Evolutionary conservation across 768 basidiomycete species (phyloP).

Genomic region (Collybiopsis luxurians): DNA sequence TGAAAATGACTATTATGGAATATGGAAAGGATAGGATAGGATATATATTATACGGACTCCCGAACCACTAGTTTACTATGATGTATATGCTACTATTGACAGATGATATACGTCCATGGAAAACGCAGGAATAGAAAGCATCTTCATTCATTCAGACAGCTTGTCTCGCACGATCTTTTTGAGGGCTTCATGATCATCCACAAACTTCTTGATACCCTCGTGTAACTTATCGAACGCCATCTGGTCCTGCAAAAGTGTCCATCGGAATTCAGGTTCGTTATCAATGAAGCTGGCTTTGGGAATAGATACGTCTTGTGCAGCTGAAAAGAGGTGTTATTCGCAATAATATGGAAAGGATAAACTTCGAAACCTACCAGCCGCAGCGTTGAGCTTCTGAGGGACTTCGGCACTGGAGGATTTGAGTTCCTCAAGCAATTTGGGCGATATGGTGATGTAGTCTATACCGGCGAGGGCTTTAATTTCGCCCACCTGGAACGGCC

Average conservation of each 20-base stretch:
- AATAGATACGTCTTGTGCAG: constrained; percentile 57
- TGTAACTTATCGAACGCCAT: constrained; percentile 99
- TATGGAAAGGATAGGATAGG: no score
- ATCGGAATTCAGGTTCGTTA: constrained; percentile 96
- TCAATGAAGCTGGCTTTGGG: constrained; percentile 83
- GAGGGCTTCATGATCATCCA: constrained; percentile 89
- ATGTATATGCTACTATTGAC: no score
- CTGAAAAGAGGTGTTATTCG: constrained; percentile 24
- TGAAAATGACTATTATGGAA: no score
- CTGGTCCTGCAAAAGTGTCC: constrained; percentile 85
- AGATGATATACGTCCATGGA: no score
- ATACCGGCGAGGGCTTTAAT: constrained; percentile 95
- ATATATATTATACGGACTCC: no score
- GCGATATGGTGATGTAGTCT: constrained; percentile 96
- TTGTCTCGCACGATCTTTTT: constrained; percentile 78
- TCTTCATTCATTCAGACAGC: constrained; percentile 41
- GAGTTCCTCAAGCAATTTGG: constrained; percentile 88
- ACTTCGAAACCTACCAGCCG: constrained; percentile 43
- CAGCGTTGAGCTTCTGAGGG: constrained; percentile 79
- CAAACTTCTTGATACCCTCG: constrained; percentile 98
- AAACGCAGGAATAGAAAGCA: no score
- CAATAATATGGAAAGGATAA: background rate
- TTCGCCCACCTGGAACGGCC: constrained; percentile 68
- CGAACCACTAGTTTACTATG: no score
- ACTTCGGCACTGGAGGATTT: constrained; percentile 75